phyloP scores from a whole-genome alignment of 106 monocot genomes.

The Vanilla planifolia region DNA sequence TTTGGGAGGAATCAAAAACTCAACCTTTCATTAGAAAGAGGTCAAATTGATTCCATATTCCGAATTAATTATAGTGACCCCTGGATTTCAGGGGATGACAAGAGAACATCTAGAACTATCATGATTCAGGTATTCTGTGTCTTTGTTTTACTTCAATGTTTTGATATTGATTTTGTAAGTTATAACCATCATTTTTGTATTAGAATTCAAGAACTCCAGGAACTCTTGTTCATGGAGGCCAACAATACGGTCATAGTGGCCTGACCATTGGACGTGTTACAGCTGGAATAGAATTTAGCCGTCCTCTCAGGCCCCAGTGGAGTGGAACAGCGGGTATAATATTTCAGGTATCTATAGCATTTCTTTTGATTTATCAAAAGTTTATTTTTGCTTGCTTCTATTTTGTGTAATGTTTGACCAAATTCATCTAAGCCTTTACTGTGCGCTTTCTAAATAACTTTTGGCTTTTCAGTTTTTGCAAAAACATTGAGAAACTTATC shows the following conservation, averaged over 20 bases:
- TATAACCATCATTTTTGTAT: constrained; percentile 7
- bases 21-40: constrained; percentile 91
- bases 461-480: neutral
- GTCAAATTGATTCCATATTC: constrained; percentile 95
- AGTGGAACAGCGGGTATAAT: constrained; percentile 85
- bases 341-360: constrained; percentile 54
- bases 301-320: constrained; percentile 93
- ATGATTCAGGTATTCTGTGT: constrained; percentile 67
- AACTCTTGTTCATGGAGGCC: constrained; percentile 83
- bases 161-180: constrained; percentile 5
- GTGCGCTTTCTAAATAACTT: neutral
- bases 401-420: neutral
- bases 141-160: neutral
- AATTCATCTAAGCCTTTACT: neutral
- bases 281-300: constrained; percentile 83
- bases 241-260: constrained; percentile 40
- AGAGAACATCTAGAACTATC: constrained; percentile 84
- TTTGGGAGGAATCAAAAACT: constrained; percentile 97
- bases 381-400: neutral
- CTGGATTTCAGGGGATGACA: constrained; percentile 97
- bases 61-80: constrained; percentile 95
- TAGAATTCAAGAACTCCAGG: constrained; percentile 97
- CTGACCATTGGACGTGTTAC: constrained; percentile 82
- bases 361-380: neutral
- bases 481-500: no score